Evolutionary conservation across 75 land plant species (phyloP), one percentile per base, ranked within the genome.

Genomic region (Sequoiadendron giganteum): DNA sequence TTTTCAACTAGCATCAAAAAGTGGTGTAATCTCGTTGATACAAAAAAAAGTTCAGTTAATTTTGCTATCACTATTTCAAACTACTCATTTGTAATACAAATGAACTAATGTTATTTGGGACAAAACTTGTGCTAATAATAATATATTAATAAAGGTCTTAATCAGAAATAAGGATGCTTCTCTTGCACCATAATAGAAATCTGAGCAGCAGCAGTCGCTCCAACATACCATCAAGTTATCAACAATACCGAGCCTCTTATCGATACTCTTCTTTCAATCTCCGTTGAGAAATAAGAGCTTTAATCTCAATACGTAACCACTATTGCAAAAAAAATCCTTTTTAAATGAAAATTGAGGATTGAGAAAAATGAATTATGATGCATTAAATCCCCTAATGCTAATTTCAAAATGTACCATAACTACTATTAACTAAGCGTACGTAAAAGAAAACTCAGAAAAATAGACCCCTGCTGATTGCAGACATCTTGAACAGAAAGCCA

Each of bases 371-470:
- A 10, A 34, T 75, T 75, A 75, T 75, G 3, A 11, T 3, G 16
- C 14, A 75, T 75, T 25, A 65, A 65, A 65, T 65, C 70, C 9
- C 70, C 30, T 25, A 25, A 65, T 65, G 6, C 70, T 25, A 28
- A 58, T 65, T 65, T 65, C 70, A 65, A 65, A 61, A 65, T 65
- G 28, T 75, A 34, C 77, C 77, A 72, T 72, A 30, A 30, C 1
- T 72, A 72, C 10, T 28, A 30, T 30, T 52, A 52, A 52, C 55
- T 14, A 52, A n/a, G 34, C 13, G 1, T 30, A 52, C 5, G 34
- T 72, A n/a, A 72, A 72, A 72, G 76, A 72, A 72, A 72, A 72
- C 11, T 72, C 65, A 58, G 65, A 58, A 58, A 58, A 58, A 58
- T 19, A 3, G 58, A 16, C 58, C 58, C 19, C 65, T 4, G 65